Evolutionary conservation across 805 yeast species (phyloP).

Genomic region (Sugiyamaella chiloensis): DNA sequence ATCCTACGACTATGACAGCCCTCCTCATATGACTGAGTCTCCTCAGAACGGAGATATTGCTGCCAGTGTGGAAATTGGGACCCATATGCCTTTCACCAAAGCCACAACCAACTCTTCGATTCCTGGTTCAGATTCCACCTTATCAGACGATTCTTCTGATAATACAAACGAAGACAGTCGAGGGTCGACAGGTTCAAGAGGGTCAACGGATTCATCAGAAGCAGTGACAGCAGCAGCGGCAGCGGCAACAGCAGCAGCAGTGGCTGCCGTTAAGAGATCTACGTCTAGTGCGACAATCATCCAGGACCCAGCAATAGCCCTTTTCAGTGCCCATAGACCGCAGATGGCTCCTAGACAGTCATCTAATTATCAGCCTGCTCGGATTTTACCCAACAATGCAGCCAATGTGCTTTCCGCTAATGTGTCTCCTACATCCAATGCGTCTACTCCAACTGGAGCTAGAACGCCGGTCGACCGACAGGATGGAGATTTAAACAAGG

Average conservation of each 20-base stretch:
- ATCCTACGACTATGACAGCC: conserved; percentile 28
- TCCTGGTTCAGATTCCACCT: not conserved
- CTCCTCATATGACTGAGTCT: conserved; percentile 25
- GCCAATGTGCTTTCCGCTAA: not conserved
- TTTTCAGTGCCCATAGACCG: not conserved
- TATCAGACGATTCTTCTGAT: not conserved
- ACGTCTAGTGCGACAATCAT: not conserved
- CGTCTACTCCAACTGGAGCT: not conserved
- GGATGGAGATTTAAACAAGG: not conserved
- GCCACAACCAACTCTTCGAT: not conserved
- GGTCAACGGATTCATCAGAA: no score
- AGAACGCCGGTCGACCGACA: not conserved
- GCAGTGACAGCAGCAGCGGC: no score
- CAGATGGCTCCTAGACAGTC: not conserved
- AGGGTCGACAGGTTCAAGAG: no score
- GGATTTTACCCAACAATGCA: not conserved
- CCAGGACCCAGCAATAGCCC: not conserved
- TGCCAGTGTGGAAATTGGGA: conserved; percentile 32
- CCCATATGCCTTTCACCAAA: conserved; percentile 27
- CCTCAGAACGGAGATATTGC: conserved; percentile 7
- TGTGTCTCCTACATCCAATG: not conserved
- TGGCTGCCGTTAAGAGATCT: conserved; percentile 2
- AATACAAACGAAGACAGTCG: not conserved
- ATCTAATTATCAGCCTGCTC: conserved; percentile 1
- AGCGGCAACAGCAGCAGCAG: no score